Percentiles rank a stretch among this genome's conserved stretches.
These are phyloP conservation scores for Ascochyta lentis DNA, from an alignment of 2,329 filamentous ascomycete species.

Conservation along the genomic window DNA sequence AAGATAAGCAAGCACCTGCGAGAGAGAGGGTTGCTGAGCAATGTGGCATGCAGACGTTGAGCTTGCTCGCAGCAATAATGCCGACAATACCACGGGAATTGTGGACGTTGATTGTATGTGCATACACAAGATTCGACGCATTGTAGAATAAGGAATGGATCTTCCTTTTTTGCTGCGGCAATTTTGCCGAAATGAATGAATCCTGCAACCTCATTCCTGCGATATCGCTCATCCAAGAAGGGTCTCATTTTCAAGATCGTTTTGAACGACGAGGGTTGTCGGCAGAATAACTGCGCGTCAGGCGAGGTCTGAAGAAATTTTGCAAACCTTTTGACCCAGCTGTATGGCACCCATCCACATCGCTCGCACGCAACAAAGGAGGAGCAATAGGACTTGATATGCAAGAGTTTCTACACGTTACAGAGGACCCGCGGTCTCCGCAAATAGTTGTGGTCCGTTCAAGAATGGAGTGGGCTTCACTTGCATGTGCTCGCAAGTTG, in stretches of 20 bases:
- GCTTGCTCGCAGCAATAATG: not conserved
- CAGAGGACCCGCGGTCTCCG: no score
- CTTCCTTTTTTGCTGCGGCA: slow-evolving; percentile 7
- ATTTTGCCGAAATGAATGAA: slow-evolving; percentile 8
- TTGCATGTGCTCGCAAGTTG: not conserved
- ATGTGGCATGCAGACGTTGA: not conserved
- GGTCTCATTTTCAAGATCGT: not conserved
- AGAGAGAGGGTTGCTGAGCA: not conserved
- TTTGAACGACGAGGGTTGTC: slow-evolving; percentile 23
- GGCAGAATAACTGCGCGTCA: slow-evolving; percentile 25
- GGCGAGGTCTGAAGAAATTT: slow-evolving; percentile 28
- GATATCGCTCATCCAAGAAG: slow-evolving; percentile 4
- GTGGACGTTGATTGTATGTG: not conserved
- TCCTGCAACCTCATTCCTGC: slow-evolving; percentile 11
- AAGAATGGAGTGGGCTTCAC: no score
- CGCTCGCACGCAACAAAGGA: slow-evolving; percentile 18
- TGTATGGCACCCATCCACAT: slow-evolving; percentile 30
- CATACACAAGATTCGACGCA: not conserved
- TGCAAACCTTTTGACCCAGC: slow-evolving; percentile 32
- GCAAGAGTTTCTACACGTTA: slow-evolving; percentile 7
- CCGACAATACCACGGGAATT: not conserved
- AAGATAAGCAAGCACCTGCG: slow-evolving; percentile 1
- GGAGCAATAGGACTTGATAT: slow-evolving; percentile 21
- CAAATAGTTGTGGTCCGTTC: no score
- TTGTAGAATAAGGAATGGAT: slow-evolving; percentile 8